Evolutionary conservation across 305 asterid genomes (phyloP), one percentile per base, ranked within the genome.

Genomic region (Solanum aculeatissimum): DNA sequence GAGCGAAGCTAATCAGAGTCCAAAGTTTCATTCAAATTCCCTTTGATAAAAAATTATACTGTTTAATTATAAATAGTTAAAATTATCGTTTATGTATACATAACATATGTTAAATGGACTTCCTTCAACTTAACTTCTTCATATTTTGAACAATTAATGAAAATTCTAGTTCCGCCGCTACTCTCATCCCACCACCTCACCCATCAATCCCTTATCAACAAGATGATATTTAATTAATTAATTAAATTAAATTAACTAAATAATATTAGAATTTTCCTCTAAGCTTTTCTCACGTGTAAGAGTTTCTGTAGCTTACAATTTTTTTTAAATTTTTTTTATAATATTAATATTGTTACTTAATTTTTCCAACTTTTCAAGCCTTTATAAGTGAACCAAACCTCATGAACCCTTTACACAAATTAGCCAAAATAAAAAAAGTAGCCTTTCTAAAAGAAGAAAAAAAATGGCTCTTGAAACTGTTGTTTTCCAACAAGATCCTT

Each of bases 401-500:
- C 70, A 68, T 57, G 1, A 15, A 38, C 25, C 58, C 71, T 32
- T 63, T 43, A 60, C 55, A 49, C 63, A 60, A 40, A 42, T 27
- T 66, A 87, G 71, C 23, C 83, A 35, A 69, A 68, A 25, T 47
- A 80, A 49, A 81, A 91, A 88, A 13, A 80, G 71, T 19, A 32
- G 29, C 35, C 5, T 32, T 32, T 32, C 38, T 32, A 32, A 4
- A 32, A 32, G 4, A 32, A 32, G 6, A 32, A 32, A 32, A 12
- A 40, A 42, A 84, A 91, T 93, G 95, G 89, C 92, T 86, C 85
- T 93, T 47, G 94, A 93, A 82, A 86, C 92, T 62, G 87, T 91
- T 29, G 85, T 88, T 86, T 86, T 82, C 83, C 90, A 92, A 85
- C 93, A 84, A 86, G 91, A 93, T 58, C 94, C 95, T 29, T 89